Base-by-base conservation (phyloP, 108 stramenopile species). In the Cyclotella sp. region DNA sequence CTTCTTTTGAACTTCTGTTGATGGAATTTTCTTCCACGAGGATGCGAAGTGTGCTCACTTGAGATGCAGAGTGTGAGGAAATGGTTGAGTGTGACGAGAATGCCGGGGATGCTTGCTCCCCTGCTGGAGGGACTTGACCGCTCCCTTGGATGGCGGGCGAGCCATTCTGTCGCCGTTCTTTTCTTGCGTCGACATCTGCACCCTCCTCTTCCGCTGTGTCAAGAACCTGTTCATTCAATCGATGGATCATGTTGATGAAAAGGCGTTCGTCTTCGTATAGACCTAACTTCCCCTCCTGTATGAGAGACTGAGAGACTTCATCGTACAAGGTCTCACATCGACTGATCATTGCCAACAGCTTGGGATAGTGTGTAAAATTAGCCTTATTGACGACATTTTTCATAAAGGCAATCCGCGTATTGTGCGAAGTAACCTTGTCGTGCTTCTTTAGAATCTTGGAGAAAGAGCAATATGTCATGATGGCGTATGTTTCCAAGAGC, bases 371-470 rank as follows among this genome's bases (percentile, higher is more conserved):
- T 11, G 92, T 90, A 64, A 95, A 95, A 80, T 91, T 93, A 0
- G 91, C 92, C 69, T 93, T 93, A 77, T 88, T 92, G 42, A 96
- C 94, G 47, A 94, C 82, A 72, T 90, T 89, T 14, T 81, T 84
- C 92, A 96, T 94, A 72, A 96, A 96, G 30, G 93, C 90, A 46
- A 75, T 82, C 34, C 89, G 63, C 15, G 94, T 97, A 19, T 82
- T 66, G 55, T 89, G 97, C 57, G 96, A 94, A 0, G 98, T 97
- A 42, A 89, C 81, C 76, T 98, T 99, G 89, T 99, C 98, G 83
- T 99, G 98, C 85, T 99, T 99, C 88, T 99, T 99, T 57, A 99
- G 84, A 58, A 98, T 98, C 86, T 99, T 99, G 64, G 82, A 93
- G 85, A 98, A 97, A 53, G 91, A 90, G 77, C 96, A 97, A 78